phyloP scores from a whole-genome alignment of 2,329 filamentous ascomycete species.

The Trichophyton simii region DNA sequence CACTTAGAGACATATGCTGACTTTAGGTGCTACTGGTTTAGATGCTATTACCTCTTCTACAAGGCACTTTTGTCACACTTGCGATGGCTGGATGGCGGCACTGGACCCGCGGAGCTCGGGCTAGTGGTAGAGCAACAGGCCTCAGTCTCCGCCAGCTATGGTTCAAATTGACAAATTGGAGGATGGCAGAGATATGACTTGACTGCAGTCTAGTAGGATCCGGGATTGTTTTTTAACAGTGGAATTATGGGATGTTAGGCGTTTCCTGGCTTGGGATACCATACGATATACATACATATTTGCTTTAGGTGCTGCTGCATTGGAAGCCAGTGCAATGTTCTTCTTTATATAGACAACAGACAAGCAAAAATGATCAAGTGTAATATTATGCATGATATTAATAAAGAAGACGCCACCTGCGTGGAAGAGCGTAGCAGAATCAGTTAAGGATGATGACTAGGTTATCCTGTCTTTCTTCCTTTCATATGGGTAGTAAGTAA shows the following conservation, averaged over 20 bases:
- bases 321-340: neutral
- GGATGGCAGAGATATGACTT: constrained; percentile 39
- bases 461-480: neutral
- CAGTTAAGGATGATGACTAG: neutral
- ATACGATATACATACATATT: neutral
- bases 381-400: neutral
- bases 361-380: neutral
- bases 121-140: constrained; percentile 65
- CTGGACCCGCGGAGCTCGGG: constrained; percentile 68
- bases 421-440: neutral
- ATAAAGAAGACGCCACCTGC: neutral
- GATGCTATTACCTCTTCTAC: constrained; percentile 74
- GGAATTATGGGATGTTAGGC: neutral
- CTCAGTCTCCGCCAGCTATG: constrained; percentile 79
- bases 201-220: neutral
- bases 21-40: constrained; percentile 23
- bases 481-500: neutral
- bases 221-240: neutral
- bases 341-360: neutral
- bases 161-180: constrained; percentile 91
- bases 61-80: constrained; percentile 82
- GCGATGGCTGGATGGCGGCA: constrained; percentile 75
- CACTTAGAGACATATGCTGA: neutral
- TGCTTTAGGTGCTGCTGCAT: no score
- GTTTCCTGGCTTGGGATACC: neutral